These are phyloP conservation scores for Ilyonectria robusta DNA, from an alignment of 2,329 filamentous ascomycete genomes.

Conservation along the genomic window DNA sequence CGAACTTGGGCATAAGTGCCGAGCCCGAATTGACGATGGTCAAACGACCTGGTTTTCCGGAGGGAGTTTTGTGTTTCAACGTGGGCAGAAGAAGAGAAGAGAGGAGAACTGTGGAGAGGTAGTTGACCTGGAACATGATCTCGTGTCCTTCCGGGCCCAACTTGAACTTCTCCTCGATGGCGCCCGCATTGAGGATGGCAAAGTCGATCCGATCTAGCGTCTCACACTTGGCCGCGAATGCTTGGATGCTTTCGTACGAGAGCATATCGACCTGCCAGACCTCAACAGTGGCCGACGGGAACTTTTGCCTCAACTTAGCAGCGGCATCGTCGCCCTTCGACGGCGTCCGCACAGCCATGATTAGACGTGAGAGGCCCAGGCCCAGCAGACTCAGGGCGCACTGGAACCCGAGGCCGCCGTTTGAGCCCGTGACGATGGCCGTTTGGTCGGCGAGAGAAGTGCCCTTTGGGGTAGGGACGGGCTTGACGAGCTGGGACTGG, in stretches of 20 bases:
- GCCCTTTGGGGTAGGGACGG: conserved; percentile 36
- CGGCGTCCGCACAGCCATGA: conserved; percentile 62
- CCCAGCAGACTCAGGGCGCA: conserved; percentile 57
- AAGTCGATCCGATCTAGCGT: conserved; percentile 58
- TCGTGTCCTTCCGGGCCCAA: conserved; percentile 55
- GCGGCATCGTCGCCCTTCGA: conserved; percentile 59
- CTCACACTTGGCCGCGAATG: conserved; percentile 56
- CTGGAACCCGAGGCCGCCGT: conserved; percentile 64
- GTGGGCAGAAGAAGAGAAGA: conserved; percentile 52
- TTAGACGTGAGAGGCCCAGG: conserved; percentile 57
- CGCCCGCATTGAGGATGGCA: conserved; percentile 62
- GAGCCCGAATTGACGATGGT: conserved; percentile 52
- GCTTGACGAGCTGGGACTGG: conserved; percentile 47
- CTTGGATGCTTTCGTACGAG: conserved; percentile 60
- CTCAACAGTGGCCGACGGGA: conserved; percentile 55
- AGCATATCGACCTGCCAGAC: conserved; percentile 67
- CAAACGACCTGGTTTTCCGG: conserved; percentile 43
- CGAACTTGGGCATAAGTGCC: conserved; percentile 39
- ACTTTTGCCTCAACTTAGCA: conserved; percentile 23
- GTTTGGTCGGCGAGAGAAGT: conserved; percentile 53
- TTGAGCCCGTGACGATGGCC: conserved; percentile 65
- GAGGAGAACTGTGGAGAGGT: conserved; percentile 54
- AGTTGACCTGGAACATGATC: conserved; percentile 57
- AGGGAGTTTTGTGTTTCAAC: conserved; percentile 47
- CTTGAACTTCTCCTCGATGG: conserved; percentile 44